These are phyloP conservation scores for Arxiozyma telluris DNA, from an alignment of 1,139 yeast genomes.

Conservation along the genomic window DNA sequence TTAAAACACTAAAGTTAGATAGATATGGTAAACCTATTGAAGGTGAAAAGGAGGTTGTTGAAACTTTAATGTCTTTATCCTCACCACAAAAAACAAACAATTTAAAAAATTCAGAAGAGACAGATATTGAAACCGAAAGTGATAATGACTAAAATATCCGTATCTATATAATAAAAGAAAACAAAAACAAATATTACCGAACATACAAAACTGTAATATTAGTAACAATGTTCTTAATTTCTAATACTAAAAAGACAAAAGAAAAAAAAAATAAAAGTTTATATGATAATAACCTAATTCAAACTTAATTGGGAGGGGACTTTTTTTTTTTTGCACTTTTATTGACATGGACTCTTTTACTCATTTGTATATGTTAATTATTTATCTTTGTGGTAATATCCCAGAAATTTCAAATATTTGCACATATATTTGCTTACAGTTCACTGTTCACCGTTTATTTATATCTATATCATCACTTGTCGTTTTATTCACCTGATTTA, in stretches of 20 bases:
- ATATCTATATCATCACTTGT: neutral
- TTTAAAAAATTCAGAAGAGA: constrained; percentile 4
- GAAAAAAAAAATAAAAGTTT: no score
- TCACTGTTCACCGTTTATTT: neutral
- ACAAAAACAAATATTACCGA: neutral
- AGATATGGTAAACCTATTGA: neutral
- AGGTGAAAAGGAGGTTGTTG: constrained; percentile 38
- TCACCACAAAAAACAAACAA: constrained; percentile 32
- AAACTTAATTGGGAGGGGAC: no score
- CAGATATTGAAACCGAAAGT: constrained; percentile 4
- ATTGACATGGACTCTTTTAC: neutral
- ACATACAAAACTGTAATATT: neutral
- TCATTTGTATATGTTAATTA: neutral
- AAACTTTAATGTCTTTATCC: constrained; percentile 39
- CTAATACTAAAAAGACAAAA: no score
- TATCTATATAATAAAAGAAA: neutral
- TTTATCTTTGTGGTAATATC: neutral
- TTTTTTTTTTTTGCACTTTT: no score
- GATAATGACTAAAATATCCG: neutral
- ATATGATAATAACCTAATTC: no score
- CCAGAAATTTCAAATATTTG: neutral
- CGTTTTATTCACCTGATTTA: neutral
- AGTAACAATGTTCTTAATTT: no score
- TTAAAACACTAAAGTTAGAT: neutral
- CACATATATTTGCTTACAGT: neutral